phyloP scores from a whole-genome alignment of 306 rosid genomes.

The Cyamopsis tetragonoloba region DNA sequence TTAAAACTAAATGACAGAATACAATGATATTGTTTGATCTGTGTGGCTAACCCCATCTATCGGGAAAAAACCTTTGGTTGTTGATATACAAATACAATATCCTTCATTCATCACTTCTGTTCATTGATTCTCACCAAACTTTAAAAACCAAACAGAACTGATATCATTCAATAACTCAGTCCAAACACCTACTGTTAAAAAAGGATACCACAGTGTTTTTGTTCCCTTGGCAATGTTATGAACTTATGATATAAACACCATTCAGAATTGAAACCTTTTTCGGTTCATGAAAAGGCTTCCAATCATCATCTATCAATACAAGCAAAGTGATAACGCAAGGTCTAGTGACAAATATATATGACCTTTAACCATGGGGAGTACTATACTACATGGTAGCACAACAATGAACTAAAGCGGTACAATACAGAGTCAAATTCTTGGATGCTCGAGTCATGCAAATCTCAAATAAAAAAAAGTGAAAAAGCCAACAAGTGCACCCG shows the following conservation, averaged over 20 bases:
- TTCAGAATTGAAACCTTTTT: background rate
- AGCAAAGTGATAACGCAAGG: background rate
- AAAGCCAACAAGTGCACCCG: background rate
- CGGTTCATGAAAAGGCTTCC: background rate
- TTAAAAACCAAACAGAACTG: background rate
- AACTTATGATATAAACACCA: background rate
- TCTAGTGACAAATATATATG: background rate
- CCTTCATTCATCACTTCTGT: background rate
- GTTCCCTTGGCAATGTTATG: background rate
- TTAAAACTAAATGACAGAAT: background rate
- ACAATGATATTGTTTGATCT: background rate
- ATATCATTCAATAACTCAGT: background rate
- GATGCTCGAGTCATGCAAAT: slow-evolving; percentile 13
- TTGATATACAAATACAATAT: background rate
- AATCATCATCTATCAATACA: background rate
- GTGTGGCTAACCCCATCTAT: background rate
- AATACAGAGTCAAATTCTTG: slow-evolving; percentile 6
- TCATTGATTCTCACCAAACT: slow-evolving; percentile 13
- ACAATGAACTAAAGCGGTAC: background rate
- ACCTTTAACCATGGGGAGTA: background rate
- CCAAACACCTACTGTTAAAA: background rate
- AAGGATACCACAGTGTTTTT: background rate
- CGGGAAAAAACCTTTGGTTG: background rate
- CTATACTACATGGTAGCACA: background rate
- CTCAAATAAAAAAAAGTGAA: background rate